A percentile compares a stretch with the other conserved stretches of the same genome.
Conservation (phyloP, 495 filamentous ascomycete species). For the Penicillium argentinense region DNA sequence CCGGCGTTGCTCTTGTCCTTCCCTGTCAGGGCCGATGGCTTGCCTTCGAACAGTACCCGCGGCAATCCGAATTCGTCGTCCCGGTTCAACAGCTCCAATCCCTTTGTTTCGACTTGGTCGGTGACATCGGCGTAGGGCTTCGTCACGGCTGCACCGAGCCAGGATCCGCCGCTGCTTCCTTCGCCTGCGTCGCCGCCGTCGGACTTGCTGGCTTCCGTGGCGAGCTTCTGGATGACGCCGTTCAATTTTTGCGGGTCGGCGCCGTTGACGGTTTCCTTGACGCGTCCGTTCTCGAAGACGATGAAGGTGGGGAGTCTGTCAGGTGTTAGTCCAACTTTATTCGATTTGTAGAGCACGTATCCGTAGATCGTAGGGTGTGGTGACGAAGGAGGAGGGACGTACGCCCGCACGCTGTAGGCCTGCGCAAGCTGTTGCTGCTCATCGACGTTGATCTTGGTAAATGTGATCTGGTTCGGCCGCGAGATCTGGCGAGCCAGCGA, state of each 20-base stretch:
- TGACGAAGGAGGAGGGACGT: slow-evolving; percentile 24
- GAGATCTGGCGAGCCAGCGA: slow-evolving; percentile 71
- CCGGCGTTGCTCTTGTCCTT: slow-evolving; percentile 57
- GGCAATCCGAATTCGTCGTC: slow-evolving; percentile 68
- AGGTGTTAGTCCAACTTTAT: neutral
- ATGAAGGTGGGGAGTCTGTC: slow-evolving; percentile 73
- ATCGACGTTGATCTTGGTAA: slow-evolving; percentile 85
- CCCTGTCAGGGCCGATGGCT: slow-evolving; percentile 61
- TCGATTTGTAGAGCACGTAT: no score
- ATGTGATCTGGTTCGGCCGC: slow-evolving; percentile 70
- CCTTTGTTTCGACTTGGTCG: slow-evolving; percentile 71
- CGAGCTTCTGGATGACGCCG: slow-evolving; percentile 69
- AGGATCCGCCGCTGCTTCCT: slow-evolving; percentile 51
- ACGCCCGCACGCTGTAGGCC: slow-evolving; percentile 72
- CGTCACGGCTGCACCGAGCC: slow-evolving; percentile 73
- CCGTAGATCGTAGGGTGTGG: slow-evolving; percentile 5
- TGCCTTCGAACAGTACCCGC: slow-evolving; percentile 70
- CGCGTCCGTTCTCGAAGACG: slow-evolving; percentile 74
- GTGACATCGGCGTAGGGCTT: slow-evolving; percentile 84
- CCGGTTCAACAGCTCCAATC: slow-evolving; percentile 83
- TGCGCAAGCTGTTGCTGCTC: slow-evolving; percentile 69
- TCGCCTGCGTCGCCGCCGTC: slow-evolving; percentile 47
- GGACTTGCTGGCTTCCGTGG: slow-evolving; percentile 61
- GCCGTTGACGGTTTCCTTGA: slow-evolving; percentile 68
- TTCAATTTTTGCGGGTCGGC: slow-evolving; percentile 69